Base-by-base conservation (phyloP, 2,329 filamentous ascomycete genomes). In the Ceratocystis cacaofunesta region DNA sequence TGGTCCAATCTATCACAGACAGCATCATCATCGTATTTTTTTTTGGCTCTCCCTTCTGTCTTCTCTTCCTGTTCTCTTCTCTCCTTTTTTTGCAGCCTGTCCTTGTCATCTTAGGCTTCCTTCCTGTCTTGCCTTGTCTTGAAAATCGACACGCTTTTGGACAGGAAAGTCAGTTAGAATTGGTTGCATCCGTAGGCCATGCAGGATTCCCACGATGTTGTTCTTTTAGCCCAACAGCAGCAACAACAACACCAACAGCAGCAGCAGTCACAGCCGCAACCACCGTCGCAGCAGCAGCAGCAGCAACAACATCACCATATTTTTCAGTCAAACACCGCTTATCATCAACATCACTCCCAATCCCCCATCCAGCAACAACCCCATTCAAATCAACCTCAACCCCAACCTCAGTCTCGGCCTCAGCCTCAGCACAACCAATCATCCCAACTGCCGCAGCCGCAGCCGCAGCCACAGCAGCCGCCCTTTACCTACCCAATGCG, bases 401-500 rank as follows among this genome's bases (percentile, higher is more conserved):
- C 55, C 32, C 62, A 65, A 41, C 44, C 22, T 55, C 72, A 72
- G 64, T 74, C 75, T 67, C 74, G 74, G 68, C 68, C 69, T 66
- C 78, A 80, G 73, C 68, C 68, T 52, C 70, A 69, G 64, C 70
- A 28, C 62, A 70, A 66, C 63, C 72, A 69, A 67, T 72, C 28
- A 32, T 55, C 36, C 41, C 66, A 52, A 43, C 64, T 63, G 63
- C 17, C 50, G 52, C 62, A 46, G 92, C 92, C 96, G 75, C 79
- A 32, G 30, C 30, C 30, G 6, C 30, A 32, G 30, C 30, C 5
- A 7, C 30, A 7, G 30, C 89, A 94, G 76, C 92, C 96, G 75
- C 79, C 84, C 68, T 85, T 90, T 72, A 95, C 95, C 76, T 95
- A 96, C 75, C 84, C 89, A 68, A 85, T 90, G 76, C 85, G 89